Percentiles rank a stretch among this genome's conserved stretches.
phyloP scores from a whole-genome alignment of 2,329 filamentous ascomycete genomes.

The Neofusicoccum cordaticola region DNA sequence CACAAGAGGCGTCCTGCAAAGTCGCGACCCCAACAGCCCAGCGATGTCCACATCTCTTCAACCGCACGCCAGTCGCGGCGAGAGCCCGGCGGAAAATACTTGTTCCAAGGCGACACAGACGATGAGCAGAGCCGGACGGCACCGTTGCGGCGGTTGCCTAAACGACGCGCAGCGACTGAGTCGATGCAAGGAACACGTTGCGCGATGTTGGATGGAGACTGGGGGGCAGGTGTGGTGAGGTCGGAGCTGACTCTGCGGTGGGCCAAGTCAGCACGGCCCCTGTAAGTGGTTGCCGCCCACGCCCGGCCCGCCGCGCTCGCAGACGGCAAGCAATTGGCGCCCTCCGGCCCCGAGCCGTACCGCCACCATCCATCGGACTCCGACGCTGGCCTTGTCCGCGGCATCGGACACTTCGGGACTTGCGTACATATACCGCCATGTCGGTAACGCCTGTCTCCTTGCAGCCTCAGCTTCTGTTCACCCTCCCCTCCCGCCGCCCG shows the following conservation, averaged over 20 bases:
- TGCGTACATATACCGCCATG: constrained; percentile 6
- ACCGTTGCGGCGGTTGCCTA: too few relatives aligned
- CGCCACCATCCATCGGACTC: not conserved
- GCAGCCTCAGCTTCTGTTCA: not conserved
- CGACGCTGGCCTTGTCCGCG: not conserved
- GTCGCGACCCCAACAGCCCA: too few relatives aligned
- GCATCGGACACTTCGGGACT: not conserved
- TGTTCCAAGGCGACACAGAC: too few relatives aligned
- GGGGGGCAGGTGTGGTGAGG: not conserved
- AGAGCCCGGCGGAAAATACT: too few relatives aligned
- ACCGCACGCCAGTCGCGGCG: too few relatives aligned
- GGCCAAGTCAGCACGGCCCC: not conserved
- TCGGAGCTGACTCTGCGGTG: not conserved
- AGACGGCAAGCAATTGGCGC: not conserved
- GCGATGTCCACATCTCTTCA: too few relatives aligned
- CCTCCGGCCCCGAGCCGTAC: not conserved
- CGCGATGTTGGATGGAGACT: not conserved
- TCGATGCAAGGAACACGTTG: not conserved
- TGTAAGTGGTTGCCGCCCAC: not conserved
- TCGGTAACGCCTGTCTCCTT: not conserved
- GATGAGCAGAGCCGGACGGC: too few relatives aligned
- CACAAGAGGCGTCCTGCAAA: too few relatives aligned
- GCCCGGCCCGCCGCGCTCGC: not conserved
- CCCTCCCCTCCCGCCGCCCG: not conserved
- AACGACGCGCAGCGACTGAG: not conserved